phyloP scores from a whole-genome alignment of 2,329 filamentous ascomycete genomes.

The Lithohypha guttulata region DNA sequence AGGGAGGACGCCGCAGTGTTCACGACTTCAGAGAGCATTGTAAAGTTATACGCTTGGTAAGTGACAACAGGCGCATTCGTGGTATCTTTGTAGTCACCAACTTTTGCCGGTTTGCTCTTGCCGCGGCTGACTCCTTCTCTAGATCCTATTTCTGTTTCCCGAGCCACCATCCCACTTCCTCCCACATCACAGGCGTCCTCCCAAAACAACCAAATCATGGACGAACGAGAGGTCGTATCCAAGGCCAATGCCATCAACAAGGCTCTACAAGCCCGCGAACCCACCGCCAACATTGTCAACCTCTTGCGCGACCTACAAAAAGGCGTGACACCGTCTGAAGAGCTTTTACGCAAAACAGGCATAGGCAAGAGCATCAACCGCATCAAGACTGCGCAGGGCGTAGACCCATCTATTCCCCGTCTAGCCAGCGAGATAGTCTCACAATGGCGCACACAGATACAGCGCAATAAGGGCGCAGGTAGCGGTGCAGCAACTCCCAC shows the following conservation, averaged over 20 bases:
- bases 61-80: too few relatives aligned
- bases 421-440: slow-evolving; percentile 72
- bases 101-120: too few relatives aligned
- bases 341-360: slow-evolving; percentile 79
- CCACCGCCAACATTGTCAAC: slow-evolving; percentile 57
- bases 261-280: slow-evolving; percentile 63
- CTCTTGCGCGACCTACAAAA: slow-evolving; percentile 71
- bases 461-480: slow-evolving; percentile 33
- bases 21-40: too few relatives aligned
- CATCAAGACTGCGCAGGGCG: slow-evolving; percentile 66
- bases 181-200: too few relatives aligned
- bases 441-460: slow-evolving; percentile 76
- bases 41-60: too few relatives aligned
- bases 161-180: too few relatives aligned
- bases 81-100: too few relatives aligned
- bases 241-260: slow-evolving; percentile 72
- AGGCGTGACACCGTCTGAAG: slow-evolving; percentile 74
- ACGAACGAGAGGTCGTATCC: slow-evolving; percentile 68
- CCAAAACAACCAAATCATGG: too few relatives aligned
- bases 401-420: slow-evolving; percentile 51
- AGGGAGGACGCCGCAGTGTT: too few relatives aligned
- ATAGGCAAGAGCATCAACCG: slow-evolving; percentile 86
- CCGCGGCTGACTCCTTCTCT: too few relatives aligned
- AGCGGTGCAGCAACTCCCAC: slow-evolving; percentile 17
- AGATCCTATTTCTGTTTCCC: too few relatives aligned